These are phyloP conservation scores for Lolium perenne DNA, from an alignment of 176 grass and related monocot species.

Conservation along the genomic window DNA sequence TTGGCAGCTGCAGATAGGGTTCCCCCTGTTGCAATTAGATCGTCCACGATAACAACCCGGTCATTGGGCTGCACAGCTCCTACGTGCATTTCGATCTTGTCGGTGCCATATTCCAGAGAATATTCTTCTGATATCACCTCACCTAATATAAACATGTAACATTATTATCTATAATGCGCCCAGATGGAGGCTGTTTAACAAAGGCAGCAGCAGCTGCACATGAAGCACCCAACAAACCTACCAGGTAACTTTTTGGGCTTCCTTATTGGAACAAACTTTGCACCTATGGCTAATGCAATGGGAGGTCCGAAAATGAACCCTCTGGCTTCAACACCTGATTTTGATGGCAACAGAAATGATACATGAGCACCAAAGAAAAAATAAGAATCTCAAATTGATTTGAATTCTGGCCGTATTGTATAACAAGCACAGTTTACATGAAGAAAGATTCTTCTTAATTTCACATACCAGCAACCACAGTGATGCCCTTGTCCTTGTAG, in stretches of 20 bases:
- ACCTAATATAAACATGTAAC: conserved; percentile 59
- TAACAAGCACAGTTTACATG: neutral
- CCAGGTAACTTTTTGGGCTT: conserved; percentile 97
- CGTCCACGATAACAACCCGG: conserved; percentile 72
- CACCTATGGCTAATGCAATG: conserved; percentile 93
- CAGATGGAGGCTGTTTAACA: neutral
- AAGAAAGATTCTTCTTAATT: neutral
- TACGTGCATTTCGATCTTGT: conserved; percentile 97
- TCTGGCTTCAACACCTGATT: conserved; percentile 93
- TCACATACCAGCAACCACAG: conserved; percentile 74
- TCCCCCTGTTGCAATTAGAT: conserved; percentile 95
- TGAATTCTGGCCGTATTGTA: neutral
- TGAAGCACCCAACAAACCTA: conserved; percentile 35
- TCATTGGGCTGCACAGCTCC: conserved; percentile 79
- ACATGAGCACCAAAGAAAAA: neutral
- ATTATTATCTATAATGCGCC: conserved; percentile 42
- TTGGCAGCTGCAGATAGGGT: conserved; percentile 79
- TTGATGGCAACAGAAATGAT: conserved; percentile 6
- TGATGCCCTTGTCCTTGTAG: conserved; percentile 79
- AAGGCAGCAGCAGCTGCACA: neutral
- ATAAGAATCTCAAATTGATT: neutral
- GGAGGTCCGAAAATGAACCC: conserved; percentile 97
- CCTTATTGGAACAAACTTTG: conserved; percentile 95
- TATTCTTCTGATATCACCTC: conserved; percentile 94
- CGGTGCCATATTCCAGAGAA: conserved; percentile 88